Evolutionary conservation across 768 basidiomycete genomes (phyloP).

Genomic region (Macrolepiota dolichaula): DNA sequence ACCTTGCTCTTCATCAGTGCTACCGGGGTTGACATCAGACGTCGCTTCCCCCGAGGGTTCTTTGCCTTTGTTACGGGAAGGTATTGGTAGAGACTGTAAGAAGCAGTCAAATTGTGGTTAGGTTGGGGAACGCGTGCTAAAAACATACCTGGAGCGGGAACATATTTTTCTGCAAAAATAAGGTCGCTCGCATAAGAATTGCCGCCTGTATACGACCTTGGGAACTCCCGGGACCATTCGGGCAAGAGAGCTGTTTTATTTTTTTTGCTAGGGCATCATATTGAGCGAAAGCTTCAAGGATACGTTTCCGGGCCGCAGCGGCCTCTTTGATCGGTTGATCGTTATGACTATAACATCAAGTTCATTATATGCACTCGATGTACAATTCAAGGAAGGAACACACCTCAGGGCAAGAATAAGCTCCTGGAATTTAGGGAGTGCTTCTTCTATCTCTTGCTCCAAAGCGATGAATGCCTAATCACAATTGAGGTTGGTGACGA

Average conservation of each 20-base stretch:
- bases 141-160: constrained; percentile 69
- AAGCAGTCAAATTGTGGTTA: neutral
- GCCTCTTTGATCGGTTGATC: constrained; percentile 67
- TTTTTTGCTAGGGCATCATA: constrained; percentile 89
- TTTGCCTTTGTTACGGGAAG: constrained; percentile 28
- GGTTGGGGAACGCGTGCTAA: neutral
- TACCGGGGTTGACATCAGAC: constrained; percentile 14
- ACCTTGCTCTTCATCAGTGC: constrained; percentile 20
- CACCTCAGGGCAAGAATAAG: constrained; percentile 70
- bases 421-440: constrained; percentile 87
- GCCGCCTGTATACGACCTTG: constrained; percentile 85
- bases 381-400: constrained; percentile 12
- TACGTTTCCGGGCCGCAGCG: constrained; percentile 66
- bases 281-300: constrained; percentile 81
- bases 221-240: constrained; percentile 58
- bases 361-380: neutral
- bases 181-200: constrained; percentile 68
- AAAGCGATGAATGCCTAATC: constrained; percentile 63
- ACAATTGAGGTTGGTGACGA: neutral
- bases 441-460: constrained; percentile 88
- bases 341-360: constrained; percentile 26
- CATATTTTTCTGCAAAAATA: constrained; percentile 90
- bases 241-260: constrained; percentile 69
- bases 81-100: constrained; percentile 45
- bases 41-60: constrained; percentile 12